Evolutionary conservation across 164 flowering plant genomes (phyloP), one percentile per base, ranked within the genome.

Genomic region (Vitis cinerea): DNA sequence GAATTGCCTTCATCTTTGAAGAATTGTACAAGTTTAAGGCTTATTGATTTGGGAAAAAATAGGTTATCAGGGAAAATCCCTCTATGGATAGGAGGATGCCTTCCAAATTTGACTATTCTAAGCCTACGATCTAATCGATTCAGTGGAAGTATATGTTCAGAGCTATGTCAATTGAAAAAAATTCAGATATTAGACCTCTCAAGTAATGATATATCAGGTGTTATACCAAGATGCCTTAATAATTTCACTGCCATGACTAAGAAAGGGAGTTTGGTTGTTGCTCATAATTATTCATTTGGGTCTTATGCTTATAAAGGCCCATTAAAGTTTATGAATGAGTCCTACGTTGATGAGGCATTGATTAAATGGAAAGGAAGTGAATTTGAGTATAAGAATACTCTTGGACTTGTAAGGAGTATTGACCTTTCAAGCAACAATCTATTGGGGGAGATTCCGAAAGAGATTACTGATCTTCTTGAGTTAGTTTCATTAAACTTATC

Each of bases 41-140:
- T 23, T 23, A 23, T 23, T 23, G 27, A 23, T 23, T 23, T 23
- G 27, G 27, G 27, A 23, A 23, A 23, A 23, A 23, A 23, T 23
- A 23, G 27, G 27, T 23, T 23, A 23, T 23, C 27, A 0, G 2
- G 27, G 27, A 23, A 23, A 23, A 23, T 23, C 27, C 27, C 27
- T 23, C 27, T 1, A 23, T 23, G 27, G 27, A 23, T 23, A 23
- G 27, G 27, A 23, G 27, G 27, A 7, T 50, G 57, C 3, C 19
- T 75, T 1, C n/a, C 66, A 6, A 0, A 4, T 9, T 4, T 80
- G 17, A 10, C 0, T 14, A 3, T 79, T 44, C 65, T 84, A 0
- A 52, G 66, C n/a, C 60, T 86, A 12, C 66, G 73, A 4, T 62
- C 67, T 2, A 84, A 87, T 49, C 54, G 61, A 12, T 79, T 79